Base-by-base conservation (phyloP, 768 basidiomycete genomes). In the Pleurotus pulmonarius region DNA sequence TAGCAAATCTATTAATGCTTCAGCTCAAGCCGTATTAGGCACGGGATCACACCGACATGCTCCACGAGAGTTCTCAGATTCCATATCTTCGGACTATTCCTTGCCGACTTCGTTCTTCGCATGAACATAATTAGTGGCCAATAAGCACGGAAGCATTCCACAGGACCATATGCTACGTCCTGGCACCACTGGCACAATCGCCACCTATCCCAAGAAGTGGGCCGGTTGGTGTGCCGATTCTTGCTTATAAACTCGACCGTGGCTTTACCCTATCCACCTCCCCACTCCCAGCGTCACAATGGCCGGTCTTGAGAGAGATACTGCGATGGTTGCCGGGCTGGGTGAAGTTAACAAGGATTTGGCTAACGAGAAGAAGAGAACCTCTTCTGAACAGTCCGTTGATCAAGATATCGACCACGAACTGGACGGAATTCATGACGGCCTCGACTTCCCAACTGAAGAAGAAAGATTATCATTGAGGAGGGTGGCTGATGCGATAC, bases 401-500 rank as follows among this genome's bases (percentile, higher is more conserved):
- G 41, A 45, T 9, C 43, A 40, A n/a, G 46, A 22, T 13, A 12
- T 44, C 13, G 46, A 58, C 20, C 57, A 64, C 40, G 59, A 58
- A n/a, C 55, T 52, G 13, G 65, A 70, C 45, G 64, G 60, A 12
- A 68, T 75, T 49, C 74, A 78, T 56, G 82, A 82, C 46, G 83
- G 81, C 18, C 73, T 87, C 53, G 78, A 78, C 61, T 83, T 85
- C 62, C 87, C 87, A 2, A 83, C 83, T 0, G 81, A 81, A 22
- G 80, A 87, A 64, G 87, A 89, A 69, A 65, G 73, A 25, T 62
- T 57, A 3, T 84, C 83, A 8, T 72, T 89, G 29, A 77, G 85
- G 24, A 79, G 86, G 45, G 82, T 89, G 6, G 66, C 86, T 9
- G 87, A 88, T 57, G 44, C 64, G 6, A 64, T 86, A 46, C 84